Percentiles rank a stretch among this genome's conserved stretches.
phyloP scores from a whole-genome alignment of 805 yeast species.

The Candida silvicultrix region DNA sequence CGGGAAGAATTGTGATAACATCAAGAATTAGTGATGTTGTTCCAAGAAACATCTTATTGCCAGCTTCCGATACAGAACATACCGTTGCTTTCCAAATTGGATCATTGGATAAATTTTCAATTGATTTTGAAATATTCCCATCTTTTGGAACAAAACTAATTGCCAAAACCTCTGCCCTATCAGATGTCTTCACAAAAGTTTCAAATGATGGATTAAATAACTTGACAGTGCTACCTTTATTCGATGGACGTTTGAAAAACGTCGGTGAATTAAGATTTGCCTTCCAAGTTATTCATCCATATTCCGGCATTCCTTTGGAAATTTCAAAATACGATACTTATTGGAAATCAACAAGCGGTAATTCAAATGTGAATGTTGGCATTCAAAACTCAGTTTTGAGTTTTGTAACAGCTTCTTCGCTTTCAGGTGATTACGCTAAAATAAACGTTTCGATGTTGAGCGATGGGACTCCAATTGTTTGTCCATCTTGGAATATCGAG shows the following conservation, averaged over 20 bases:
- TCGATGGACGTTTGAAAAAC: constrained; percentile 73
- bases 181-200: constrained; percentile 38
- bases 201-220: constrained; percentile 31
- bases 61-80: constrained; percentile 50
- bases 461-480: constrained; percentile 83
- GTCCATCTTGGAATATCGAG: constrained; percentile 59
- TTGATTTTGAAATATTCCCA: constrained; percentile 89
- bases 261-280: constrained; percentile 77
- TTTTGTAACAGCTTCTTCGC: constrained; percentile 85
- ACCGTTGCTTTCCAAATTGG: constrained; percentile 82
- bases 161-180: constrained; percentile 80
- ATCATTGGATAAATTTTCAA: constrained; percentile 61
- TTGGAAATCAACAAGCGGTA: constrained; percentile 84
- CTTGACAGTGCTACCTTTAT: constrained; percentile 55
- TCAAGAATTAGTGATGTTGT: constrained; percentile 74
- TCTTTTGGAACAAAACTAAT: constrained; percentile 90
- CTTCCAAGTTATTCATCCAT: constrained; percentile 86
- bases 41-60: constrained; percentile 80
- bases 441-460: constrained; percentile 63
- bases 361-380: constrained; percentile 10
- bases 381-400: constrained; percentile 39
- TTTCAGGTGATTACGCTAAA: constrained; percentile 73
- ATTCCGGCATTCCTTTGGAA: constrained; percentile 74
- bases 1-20: constrained; percentile 80
- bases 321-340: constrained; percentile 91